Percentiles rank a stretch among this genome's conserved stretches.
phyloP scores from a whole-genome alignment of 257 asterid species.

The Cinchona pubescens region DNA sequence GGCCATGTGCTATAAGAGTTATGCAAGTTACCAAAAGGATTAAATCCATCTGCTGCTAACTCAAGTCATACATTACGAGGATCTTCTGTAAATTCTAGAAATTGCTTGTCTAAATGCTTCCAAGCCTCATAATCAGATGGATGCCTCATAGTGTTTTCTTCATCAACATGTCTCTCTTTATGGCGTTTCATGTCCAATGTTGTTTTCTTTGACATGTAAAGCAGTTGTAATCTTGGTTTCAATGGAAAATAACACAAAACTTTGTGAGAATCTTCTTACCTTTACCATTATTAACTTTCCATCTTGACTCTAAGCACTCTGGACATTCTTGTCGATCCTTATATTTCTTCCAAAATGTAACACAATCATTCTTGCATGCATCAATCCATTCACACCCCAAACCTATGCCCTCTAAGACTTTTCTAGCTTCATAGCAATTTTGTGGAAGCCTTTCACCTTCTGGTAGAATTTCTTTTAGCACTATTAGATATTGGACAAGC shows the following conservation, averaged over 20 bases:
- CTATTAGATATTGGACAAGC: background rate
- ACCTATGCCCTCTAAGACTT: background rate
- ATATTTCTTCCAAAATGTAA: background rate
- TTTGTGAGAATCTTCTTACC: background rate
- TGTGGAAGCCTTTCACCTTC: background rate
- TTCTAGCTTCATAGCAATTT: background rate
- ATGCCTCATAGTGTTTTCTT: background rate
- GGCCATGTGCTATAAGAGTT: background rate
- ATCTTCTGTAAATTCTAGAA: background rate
- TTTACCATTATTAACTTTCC: background rate
- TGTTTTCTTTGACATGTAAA: background rate
- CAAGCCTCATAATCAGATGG: background rate
- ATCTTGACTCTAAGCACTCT: background rate
- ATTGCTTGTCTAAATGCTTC: background rate
- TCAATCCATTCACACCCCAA: background rate
- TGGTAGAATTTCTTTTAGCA: background rate
- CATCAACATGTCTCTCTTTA: background rate
- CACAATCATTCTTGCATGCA: background rate
- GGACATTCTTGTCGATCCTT: background rate
- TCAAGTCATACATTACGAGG: background rate
- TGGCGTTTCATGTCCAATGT: background rate
- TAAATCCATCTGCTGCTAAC: background rate
- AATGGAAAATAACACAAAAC: too few species aligned
- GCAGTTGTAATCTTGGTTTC: background rate
- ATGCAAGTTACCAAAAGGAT: background rate